These are phyloP conservation scores for Phytophthora foliorum DNA, from an alignment of 352 stramenopile genomes.

Conservation along the genomic window DNA sequence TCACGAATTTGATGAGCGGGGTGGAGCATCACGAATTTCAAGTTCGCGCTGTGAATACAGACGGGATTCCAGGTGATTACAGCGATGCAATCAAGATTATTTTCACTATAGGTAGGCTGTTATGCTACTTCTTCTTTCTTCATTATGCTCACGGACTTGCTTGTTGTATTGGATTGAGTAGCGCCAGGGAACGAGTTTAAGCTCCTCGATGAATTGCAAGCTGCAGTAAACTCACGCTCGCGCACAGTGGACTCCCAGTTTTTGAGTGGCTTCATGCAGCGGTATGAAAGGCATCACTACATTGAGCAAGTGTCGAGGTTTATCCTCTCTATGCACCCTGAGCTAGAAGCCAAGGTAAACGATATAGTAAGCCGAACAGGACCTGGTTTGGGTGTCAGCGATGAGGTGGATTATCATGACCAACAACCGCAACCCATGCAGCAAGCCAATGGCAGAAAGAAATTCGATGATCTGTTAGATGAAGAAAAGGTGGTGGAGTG, in stretches of 20 bases:
- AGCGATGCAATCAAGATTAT: slow-evolving; percentile 59
- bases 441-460: slow-evolving; percentile 20
- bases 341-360: slow-evolving; percentile 58
- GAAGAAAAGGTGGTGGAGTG: slow-evolving; percentile 64
- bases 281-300: slow-evolving; percentile 78
- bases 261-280: slow-evolving; percentile 85
- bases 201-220: slow-evolving; percentile 81
- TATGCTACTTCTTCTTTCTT: not conserved
- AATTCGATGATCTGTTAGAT: slow-evolving; percentile 61
- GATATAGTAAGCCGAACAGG: slow-evolving; percentile 49
- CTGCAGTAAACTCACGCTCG: slow-evolving; percentile 77
- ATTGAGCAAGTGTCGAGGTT: slow-evolving; percentile 73
- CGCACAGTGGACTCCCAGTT: slow-evolving; percentile 81
- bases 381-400: not conserved
- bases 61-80: slow-evolving; percentile 65
- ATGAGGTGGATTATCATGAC: slow-evolving; percentile 10
- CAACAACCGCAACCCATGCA: slow-evolving; percentile 14
- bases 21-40: slow-evolving; percentile 75
- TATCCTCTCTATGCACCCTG: slow-evolving; percentile 64
- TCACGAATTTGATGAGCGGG: slow-evolving; percentile 64
- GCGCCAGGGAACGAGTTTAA: slow-evolving; percentile 71
- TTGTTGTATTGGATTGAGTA: slow-evolving; percentile 23
- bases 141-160: not conserved
- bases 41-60: slow-evolving; percentile 65
- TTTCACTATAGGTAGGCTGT: slow-evolving; percentile 66